Percentiles rank a stretch among this genome's conserved stretches.
These are phyloP conservation scores for Auricularia sp. DNA, from an alignment of 768 basidiomycete species.

Conservation along the genomic window DNA sequence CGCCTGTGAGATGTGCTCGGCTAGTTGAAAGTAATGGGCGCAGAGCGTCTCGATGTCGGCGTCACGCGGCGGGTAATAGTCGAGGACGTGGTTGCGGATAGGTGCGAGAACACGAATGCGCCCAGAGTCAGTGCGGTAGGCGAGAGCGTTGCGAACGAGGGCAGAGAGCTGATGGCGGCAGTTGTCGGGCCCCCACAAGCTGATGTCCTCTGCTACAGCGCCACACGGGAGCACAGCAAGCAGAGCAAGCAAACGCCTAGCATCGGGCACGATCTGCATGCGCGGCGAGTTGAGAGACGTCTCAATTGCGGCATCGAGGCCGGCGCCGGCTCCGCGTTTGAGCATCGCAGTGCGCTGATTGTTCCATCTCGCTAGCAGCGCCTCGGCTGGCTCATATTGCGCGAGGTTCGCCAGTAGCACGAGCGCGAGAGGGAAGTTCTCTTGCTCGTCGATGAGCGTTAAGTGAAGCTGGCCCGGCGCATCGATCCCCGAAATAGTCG, in stretches of 20 bases:
- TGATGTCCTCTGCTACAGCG: conserved; percentile 9
- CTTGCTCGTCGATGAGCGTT: conserved; percentile 11
- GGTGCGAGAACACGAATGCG: conserved; percentile 16
- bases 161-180: conserved; percentile 9
- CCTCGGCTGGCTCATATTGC: conserved; percentile 11
- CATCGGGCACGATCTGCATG: conserved; percentile 17
- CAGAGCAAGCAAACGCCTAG: conserved; percentile 18
- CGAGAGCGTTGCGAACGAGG: conserved; percentile 14
- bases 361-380: conserved; percentile 13
- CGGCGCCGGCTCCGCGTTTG: conserved; percentile 7
- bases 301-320: conserved; percentile 22
- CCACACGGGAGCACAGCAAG: conserved; percentile 24
- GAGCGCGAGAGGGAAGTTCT: conserved; percentile 16
- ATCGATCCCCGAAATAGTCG: conserved; percentile 14
- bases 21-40: not conserved
- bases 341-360: conserved; percentile 14
- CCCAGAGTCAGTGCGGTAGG: conserved; percentile 12
- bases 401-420: conserved; percentile 14
- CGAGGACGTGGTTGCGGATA: conserved; percentile 15
- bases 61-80: conserved; percentile 11
- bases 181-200: conserved; percentile 7
- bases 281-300: conserved; percentile 23
- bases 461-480: conserved; percentile 11
- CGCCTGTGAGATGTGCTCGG: too few species aligned
- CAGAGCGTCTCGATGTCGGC: not conserved